Evolutionary conservation across 2,329 filamentous ascomycete genomes (phyloP), one percentile per base, ranked within the genome.

Genomic region (Dactylellina parvicollis): DNA sequence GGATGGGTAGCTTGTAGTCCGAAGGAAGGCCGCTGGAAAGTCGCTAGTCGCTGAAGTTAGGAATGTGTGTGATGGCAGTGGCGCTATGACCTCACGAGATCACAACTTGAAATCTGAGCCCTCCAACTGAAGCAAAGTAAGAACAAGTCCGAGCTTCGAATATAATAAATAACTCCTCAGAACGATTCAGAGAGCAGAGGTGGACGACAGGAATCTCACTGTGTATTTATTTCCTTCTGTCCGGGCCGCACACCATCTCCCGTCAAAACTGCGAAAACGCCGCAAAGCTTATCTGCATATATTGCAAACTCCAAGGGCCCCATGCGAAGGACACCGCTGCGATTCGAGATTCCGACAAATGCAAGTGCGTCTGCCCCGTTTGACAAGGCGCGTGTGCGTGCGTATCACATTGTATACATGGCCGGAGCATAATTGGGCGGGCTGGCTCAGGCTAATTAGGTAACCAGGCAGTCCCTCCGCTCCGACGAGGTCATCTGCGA

Each of bases 191-290:
- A n/a, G n/a, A n/a, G n/a, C n/a, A n/a, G 42, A 46, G 18, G 16
- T 14, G 30, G 30, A 8, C 8, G 14, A 49, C 16, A 26, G 44
- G 14, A 56, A 10, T n/a, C n/a, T n/a, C n/a, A n/a, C n/a, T n/a
- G n/a, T n/a, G 22, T 56, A 56, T 56, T 56, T 56, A 52, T 52
- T 47, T 34, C 54, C 54, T 18, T 42, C 34, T 44, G 38, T 57
- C 54, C 54, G 54, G 10, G 49, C 49, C 18, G 28, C 22, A 28
- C 22, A 28, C 26, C 28, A 22, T 9, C 26, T 20, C 4, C 34
- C 20, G 16, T 40, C 36, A 28, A 5, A 54, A 26, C 3, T 18
- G 52, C 18, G 4, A 42, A 10, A 56, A 40, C 47, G 28, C 47
- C 47, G 28, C 47, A 52, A 34, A 34, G 47, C 44, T 49, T 49